A percentile compares a stretch with the other conserved stretches of the same genome.
Conservation (phyloP, 2,329 filamentous ascomycete species). For the Stagonosporopsis vannaccii region DNA sequence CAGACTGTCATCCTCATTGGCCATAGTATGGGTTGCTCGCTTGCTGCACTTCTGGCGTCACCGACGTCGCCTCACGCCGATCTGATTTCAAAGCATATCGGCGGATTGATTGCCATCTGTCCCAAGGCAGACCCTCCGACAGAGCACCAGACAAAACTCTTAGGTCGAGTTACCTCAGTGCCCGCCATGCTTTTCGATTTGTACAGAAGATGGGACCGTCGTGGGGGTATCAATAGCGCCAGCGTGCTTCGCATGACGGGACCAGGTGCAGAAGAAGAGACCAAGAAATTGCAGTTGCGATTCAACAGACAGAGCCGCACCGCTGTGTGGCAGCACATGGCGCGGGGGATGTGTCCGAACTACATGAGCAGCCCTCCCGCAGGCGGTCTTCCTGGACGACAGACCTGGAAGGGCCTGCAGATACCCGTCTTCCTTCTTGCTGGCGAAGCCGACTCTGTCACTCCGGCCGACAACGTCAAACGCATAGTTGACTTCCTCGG, state of each 20-base stretch:
- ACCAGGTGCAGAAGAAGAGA: slow-evolving; percentile 67
- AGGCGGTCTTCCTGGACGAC: slow-evolving; percentile 72
- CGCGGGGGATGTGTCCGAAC: slow-evolving; percentile 71
- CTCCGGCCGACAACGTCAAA: slow-evolving; percentile 72
- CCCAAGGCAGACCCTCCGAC: slow-evolving; percentile 72
- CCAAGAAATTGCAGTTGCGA: slow-evolving; percentile 71
- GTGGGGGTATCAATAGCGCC: slow-evolving; percentile 77
- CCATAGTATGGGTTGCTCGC: slow-evolving; percentile 88
- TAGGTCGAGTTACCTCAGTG: slow-evolving; percentile 69
- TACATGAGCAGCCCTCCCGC: slow-evolving; percentile 61
- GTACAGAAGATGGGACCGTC: slow-evolving; percentile 78
- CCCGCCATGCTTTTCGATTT: slow-evolving; percentile 78
- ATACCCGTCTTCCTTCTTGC: slow-evolving; percentile 81
- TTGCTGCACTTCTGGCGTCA: slow-evolving; percentile 76
- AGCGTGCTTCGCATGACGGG: slow-evolving; percentile 84
- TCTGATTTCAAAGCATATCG: slow-evolving; percentile 68
- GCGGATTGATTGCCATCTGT: slow-evolving; percentile 82
- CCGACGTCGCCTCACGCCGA: slow-evolving; percentile 61
- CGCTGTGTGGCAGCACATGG: slow-evolving; percentile 82
- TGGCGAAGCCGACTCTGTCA: slow-evolving; percentile 78
- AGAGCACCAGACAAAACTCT: slow-evolving; percentile 58
- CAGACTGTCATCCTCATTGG: slow-evolving; percentile 83
- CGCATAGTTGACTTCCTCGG: slow-evolving; percentile 65
- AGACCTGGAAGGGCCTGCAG: slow-evolving; percentile 75
- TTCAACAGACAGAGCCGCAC: slow-evolving; percentile 87